Base-by-base conservation (phyloP, 441 rosid genomes). In the Gossypium gossypioides region DNA sequence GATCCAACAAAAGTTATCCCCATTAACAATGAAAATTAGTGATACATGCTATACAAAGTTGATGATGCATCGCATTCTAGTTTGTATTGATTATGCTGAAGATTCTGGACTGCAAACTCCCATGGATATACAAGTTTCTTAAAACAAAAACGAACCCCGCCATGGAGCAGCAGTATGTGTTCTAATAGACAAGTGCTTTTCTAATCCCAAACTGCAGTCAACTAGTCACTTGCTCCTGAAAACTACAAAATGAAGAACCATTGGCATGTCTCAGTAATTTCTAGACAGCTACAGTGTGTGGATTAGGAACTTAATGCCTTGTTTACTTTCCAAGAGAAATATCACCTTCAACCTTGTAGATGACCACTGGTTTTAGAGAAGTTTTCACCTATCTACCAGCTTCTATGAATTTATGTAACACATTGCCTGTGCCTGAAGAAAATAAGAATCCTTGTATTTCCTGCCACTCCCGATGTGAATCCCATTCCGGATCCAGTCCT, bases 361-460 rank as follows among this genome's bases (percentile, higher is more conserved):
- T 40, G 19, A 7, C 48, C 19, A 40, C 56, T 4, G 40, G 44
- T 32, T 32, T 52, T 32, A 58, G 56, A 65, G n/a, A 5, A 25
- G 48, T 18, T 16, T 4, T 22, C 32, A 29, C 4, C 18, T 25
- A 9, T 48, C 25, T 1, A 25, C 58, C 61, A 69, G 55, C 67
- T 77, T 66, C 64, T 81, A 88, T 18, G 91, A 84, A 71, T 90
- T 89, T 60, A 96, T 90, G 73, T 87, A 91, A 72, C 93, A 90
- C 85, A 84, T 80, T 2, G 96, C 93, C 81, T 90, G 93, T 51
- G 94, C 96, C 84, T 90, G 90, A 69, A 91, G 81, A 60, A 84
- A 93, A 80, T 84, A 88, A 37, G 98, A 96, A 77, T 96, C 98
- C 83, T 84, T 91, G 40, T 96, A 93, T 85, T 93, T 96, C 79